Evolutionary conservation across 2,329 filamentous ascomycete genomes (phyloP).

Genomic region (Acarospora socialis): DNA sequence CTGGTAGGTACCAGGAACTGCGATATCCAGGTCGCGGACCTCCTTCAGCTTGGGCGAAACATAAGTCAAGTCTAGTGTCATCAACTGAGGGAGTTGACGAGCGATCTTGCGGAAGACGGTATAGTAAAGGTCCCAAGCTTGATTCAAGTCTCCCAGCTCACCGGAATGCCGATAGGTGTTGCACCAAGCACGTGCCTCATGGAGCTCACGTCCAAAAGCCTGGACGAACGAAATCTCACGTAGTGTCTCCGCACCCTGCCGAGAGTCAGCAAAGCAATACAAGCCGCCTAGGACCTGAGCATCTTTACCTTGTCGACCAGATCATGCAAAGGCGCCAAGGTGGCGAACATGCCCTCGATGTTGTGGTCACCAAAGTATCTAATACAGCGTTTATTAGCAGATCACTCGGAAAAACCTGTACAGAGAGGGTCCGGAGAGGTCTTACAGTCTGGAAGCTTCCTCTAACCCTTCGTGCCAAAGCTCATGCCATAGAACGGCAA

Average conservation of each 20-base stretch:
- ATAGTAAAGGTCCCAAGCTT: conserved; percentile 98
- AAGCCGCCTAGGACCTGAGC: background rate
- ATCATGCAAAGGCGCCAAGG: conserved; percentile 78
- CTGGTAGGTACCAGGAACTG: conserved; percentile 88
- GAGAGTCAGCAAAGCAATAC: background rate
- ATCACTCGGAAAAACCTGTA: background rate
- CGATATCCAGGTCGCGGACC: conserved; percentile 73
- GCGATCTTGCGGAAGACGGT: conserved; percentile 94
- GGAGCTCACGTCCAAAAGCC: conserved; percentile 87
- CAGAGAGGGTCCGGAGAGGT: background rate
- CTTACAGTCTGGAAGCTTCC: conserved; percentile 78
- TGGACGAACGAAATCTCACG: conserved; percentile 95
- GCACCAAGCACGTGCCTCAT: conserved; percentile 93
- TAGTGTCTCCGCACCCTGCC: conserved; percentile 69
- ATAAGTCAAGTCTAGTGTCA: conserved; percentile 85
- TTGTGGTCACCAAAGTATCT: conserved; percentile 84
- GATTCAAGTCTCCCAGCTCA: conserved; percentile 88
- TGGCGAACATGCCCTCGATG: conserved; percentile 92
- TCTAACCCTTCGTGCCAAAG: conserved; percentile 97
- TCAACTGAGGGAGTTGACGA: conserved; percentile 82
- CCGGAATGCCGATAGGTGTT: conserved; percentile 77
- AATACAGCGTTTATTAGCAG: background rate
- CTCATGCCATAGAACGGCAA: conserved; percentile 96
- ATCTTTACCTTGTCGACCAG: conserved; percentile 54
- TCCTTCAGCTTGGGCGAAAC: conserved; percentile 87